Evolutionary conservation across 208 protist genomes (phyloP).

Genomic region (Trypanosoma mega): DNA sequence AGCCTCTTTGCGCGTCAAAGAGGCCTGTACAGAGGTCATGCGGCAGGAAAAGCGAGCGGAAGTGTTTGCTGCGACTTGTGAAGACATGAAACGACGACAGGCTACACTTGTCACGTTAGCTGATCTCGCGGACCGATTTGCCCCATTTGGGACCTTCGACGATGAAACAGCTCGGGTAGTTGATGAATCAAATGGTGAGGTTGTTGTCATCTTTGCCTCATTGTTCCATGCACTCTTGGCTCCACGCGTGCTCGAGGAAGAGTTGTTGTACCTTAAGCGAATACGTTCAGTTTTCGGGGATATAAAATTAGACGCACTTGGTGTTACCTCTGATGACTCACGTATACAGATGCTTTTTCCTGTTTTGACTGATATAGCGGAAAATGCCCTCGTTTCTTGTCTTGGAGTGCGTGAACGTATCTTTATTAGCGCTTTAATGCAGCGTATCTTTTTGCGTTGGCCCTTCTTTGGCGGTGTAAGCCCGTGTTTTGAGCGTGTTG

Average conservation of each 20-base stretch:
- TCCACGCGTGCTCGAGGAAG: slow-evolving; percentile 25
- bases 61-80: slow-evolving; percentile 20
- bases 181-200: slow-evolving; percentile 37
- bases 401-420: slow-evolving; percentile 35
- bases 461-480: slow-evolving; percentile 58
- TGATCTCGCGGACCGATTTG: slow-evolving; percentile 68
- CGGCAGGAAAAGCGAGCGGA: slow-evolving; percentile 20
- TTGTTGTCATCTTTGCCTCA: slow-evolving; percentile 60
- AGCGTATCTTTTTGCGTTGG: slow-evolving; percentile 52
- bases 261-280: slow-evolving; percentile 7
- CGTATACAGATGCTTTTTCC: slow-evolving; percentile 50
- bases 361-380: slow-evolving; percentile 37
- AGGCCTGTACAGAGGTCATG: neutral
- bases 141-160: slow-evolving; percentile 32
- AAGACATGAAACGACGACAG: slow-evolving; percentile 29
- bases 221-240: slow-evolving; percentile 59
- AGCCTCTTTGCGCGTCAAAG: neutral
- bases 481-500: slow-evolving; percentile 36
- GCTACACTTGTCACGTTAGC: slow-evolving; percentile 46
- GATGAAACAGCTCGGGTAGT: slow-evolving; percentile 25
- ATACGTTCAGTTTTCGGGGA: slow-evolving; percentile 30
- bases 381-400: slow-evolving; percentile 35
- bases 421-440: slow-evolving; percentile 23
- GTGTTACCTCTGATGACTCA: slow-evolving; percentile 8
- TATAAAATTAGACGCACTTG: slow-evolving; percentile 25